These are phyloP conservation scores for Phytophthora tubulina DNA, from an alignment of 352 stramenopile species.

Conservation along the genomic window DNA sequence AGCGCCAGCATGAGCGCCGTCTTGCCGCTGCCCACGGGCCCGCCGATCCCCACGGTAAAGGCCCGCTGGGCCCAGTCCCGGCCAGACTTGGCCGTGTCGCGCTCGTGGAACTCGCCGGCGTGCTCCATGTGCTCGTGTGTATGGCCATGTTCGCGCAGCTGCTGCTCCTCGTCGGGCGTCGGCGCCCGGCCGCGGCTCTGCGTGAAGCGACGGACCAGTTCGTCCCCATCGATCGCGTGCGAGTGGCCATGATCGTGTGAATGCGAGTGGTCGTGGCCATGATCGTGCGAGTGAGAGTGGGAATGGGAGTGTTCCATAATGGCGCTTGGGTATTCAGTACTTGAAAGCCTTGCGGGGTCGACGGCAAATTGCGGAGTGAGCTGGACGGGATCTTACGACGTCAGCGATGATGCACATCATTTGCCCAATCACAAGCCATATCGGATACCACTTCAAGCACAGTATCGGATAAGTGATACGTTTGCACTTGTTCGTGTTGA, in stretches of 20 bases:
- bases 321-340: background rate
- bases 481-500: too few relatives aligned
- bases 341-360: background rate
- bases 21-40: constrained; percentile 96
- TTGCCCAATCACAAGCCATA: constrained; percentile 12
- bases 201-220: constrained; percentile 77
- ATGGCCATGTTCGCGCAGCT: constrained; percentile 88
- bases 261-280: constrained; percentile 41
- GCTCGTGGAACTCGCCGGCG: constrained; percentile 74
- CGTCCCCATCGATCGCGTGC: constrained; percentile 63
- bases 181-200: constrained; percentile 64
- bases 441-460: constrained; percentile 17
- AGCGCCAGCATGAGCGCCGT: constrained; percentile 95
- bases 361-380: constrained; percentile 26
- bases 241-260: constrained; percentile 41
- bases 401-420: constrained; percentile 2
- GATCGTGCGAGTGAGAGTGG: constrained; percentile 45
- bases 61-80: constrained; percentile 88
- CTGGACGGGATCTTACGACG: constrained; percentile 20
- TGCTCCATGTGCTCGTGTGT: constrained; percentile 91
- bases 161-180: constrained; percentile 78
- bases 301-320: constrained; percentile 46
- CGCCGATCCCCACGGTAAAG: constrained; percentile 97
- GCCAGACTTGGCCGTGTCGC: constrained; percentile 57
- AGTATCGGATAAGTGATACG: too few relatives aligned